phyloP scores from a whole-genome alignment of 441 rosid species.

The Populus trichocarpa region DNA sequence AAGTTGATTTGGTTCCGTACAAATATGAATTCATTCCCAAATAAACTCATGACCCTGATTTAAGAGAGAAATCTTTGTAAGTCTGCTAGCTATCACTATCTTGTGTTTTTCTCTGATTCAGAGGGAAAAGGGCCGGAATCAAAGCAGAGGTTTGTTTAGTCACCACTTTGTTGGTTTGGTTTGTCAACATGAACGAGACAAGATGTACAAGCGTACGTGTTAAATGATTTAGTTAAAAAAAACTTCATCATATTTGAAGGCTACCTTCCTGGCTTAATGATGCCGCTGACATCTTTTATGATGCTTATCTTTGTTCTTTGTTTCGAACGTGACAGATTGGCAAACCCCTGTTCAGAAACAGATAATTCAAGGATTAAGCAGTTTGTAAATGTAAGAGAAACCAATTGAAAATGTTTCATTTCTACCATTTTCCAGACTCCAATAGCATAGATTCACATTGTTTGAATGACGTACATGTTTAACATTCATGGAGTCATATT shows the following conservation, averaged over 20 bases:
- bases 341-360: slow-evolving; percentile 24
- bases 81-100: too few species aligned
- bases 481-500: too few species aligned
- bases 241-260: not conserved
- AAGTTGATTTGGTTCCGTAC: too few species aligned
- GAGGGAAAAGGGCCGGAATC: too few species aligned
- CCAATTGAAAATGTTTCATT: not conserved
- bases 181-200: not conserved
- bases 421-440: not conserved
- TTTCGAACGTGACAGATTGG: slow-evolving; percentile 20
- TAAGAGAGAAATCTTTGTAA: too few species aligned
- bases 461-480: not conserved
- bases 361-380: slow-evolving; percentile 4
- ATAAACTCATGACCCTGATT: too few species aligned
- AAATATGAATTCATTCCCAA: too few species aligned
- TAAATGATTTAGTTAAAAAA: not conserved
- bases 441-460: not conserved
- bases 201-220: not conserved
- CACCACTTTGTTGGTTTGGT: not conserved
- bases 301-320: slow-evolving; percentile 30
- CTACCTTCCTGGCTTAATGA: slow-evolving; percentile 41
- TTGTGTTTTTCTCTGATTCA: too few species aligned
- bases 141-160: too few species aligned
- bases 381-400: not conserved
- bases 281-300: slow-evolving; percentile 37